Base-by-base conservation (phyloP, 1,284 basidiomycete species). In the Trichosporon sp. region DNA sequence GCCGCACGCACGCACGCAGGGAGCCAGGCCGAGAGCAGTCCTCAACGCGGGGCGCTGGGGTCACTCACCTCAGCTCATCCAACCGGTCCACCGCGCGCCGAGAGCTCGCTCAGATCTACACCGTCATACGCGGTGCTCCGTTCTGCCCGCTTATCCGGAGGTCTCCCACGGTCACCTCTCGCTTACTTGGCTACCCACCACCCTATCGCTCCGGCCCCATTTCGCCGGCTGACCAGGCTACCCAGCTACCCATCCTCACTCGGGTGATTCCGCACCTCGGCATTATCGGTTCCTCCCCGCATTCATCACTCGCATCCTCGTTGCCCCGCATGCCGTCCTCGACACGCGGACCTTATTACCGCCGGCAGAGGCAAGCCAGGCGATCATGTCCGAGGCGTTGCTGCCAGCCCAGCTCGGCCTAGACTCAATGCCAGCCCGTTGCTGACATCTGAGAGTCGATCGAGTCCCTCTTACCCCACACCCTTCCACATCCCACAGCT, bases 261-360 rank as follows among this genome's bases (percentile, higher is more conserved):
- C 49, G 49, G 49, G 49, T 54, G 49, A n/a, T 54, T 21, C 49
- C 49, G 49, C 49, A 29, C 49, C 34, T 54, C 49, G 49, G 49
- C 49, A 44, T 44, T 44, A 44, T 44, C 40, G 40, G 40, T 44
- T 44, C 19, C 40, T 44, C 40, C 40, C 40, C 40, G 11, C 40
- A 44, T 21, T 44, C 8, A 9, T 2, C 2, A 5, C 19, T 21
- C 19, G 40, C 40, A 21, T 44, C 40, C 40, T 44, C 40, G 40
- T 44, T 44, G 49, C 49, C 49, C 49, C 49, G 49, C 49, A 54
- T 13, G 7, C 19, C 19, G 19, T 19, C 40, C 40, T 29, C 49
- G 25, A n/a, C 49, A 54, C 49, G 49, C 49, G 49, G 27, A 54
- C 49, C 49, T n/a, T 29, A 27, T 29, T 54, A n/a, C 49, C 49